A percentile compares a stretch with the other conserved stretches of the same genome.
Evolutionary conservation across 192 early-diverging fungal species (phyloP).

Genomic region (Chytriomyces confervae): DNA sequence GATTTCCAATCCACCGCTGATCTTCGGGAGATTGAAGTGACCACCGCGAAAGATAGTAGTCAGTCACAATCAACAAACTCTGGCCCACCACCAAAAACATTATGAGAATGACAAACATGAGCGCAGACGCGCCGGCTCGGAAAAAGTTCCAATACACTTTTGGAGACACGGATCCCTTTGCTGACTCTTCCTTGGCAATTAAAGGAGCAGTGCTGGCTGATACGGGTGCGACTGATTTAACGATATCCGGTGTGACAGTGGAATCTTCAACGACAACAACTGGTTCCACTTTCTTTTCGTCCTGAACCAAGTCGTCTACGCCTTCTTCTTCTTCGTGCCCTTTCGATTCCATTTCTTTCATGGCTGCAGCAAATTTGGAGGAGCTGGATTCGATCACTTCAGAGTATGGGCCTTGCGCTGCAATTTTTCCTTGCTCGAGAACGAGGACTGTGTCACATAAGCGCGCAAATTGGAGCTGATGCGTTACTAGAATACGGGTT

Average conservation of each 20-base stretch:
- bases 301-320: conserved; percentile 4
- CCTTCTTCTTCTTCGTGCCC: neutral
- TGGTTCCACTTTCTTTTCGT: conserved; percentile 14
- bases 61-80: conserved; percentile 37
- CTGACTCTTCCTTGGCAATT: conserved; percentile 28
- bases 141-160: conserved; percentile 51
- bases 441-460: conserved; percentile 8
- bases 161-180: conserved; percentile 43
- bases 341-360: conserved; percentile 3
- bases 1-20: conserved; percentile 46
- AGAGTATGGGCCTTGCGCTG: conserved; percentile 22
- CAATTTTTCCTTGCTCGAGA: conserved; percentile 37
- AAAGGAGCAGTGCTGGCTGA: neutral
- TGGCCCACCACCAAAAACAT: conserved; percentile 51
- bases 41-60: conserved; percentile 68
- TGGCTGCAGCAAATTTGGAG: conserved; percentile 18
- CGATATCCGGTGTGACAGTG: neutral
- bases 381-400: conserved; percentile 14
- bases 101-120: conserved; percentile 32
- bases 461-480: conserved; percentile 36
- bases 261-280: neutral
- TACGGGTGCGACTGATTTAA: neutral
- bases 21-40: conserved; percentile 37
- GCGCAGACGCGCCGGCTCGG: conserved; percentile 37
- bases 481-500: conserved; percentile 34